A percentile compares a stretch with the other conserved stretches of the same genome.
These are phyloP conservation scores for Russula sp. DNA, from an alignment of 768 basidiomycete genomes.

Conservation along the genomic window DNA sequence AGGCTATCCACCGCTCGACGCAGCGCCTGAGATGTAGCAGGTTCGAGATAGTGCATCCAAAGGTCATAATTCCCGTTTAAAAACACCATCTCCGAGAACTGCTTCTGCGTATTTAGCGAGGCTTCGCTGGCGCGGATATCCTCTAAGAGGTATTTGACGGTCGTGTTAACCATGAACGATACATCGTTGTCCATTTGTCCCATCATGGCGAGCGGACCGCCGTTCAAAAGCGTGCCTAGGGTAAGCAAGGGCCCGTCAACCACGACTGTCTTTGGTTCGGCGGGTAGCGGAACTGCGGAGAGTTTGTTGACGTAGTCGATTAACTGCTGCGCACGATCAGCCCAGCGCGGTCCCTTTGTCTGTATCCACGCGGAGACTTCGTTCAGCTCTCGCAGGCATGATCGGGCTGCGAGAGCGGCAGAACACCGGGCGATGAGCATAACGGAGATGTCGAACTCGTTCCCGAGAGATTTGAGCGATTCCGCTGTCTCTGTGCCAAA, in stretches of 20 bases:
- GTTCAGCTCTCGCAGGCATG: conserved; percentile 20
- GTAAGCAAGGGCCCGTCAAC: conserved; percentile 12
- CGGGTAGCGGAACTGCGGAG: neutral
- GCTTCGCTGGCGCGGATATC: conserved; percentile 7
- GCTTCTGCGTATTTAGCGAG: conserved; percentile 5
- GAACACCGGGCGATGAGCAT: conserved; percentile 16
- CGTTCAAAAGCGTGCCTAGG: neutral
- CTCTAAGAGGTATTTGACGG: conserved; percentile 11
- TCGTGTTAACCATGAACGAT: conserved; percentile 9
- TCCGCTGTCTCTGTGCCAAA: conserved; percentile 22
- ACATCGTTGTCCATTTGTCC: neutral
- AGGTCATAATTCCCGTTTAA: neutral
- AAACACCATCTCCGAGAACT: neutral
- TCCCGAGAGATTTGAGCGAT: conserved; percentile 11
- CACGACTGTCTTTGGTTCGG: neutral
- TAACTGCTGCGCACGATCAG: conserved; percentile 8
- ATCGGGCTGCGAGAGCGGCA: conserved; percentile 12
- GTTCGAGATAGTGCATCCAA: neutral
- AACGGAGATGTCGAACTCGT: neutral
- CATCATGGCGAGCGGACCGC: neutral
- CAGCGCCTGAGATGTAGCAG: neutral
- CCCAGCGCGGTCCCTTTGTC: conserved; percentile 12
- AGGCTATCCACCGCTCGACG: neutral
- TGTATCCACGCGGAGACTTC: neutral
- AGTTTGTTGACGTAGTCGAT: neutral